Percentiles rank a stretch among this genome's conserved stretches.
Conservation (phyloP, 192 early-diverging fungal genomes). For the Glomus cerebriforme region DNA sequence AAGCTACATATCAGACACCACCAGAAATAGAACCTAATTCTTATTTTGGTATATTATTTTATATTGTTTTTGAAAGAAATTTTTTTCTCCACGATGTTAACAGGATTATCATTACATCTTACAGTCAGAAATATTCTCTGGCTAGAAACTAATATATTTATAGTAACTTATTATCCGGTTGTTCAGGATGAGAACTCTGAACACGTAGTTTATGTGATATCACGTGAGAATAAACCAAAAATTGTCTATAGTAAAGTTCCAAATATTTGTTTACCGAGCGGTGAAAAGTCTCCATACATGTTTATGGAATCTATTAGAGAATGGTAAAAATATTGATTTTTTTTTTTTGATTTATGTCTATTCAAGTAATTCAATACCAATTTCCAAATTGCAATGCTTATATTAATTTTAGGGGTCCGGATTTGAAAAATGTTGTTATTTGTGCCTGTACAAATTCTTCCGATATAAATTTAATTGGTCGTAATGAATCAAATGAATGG, state of each 20-base stretch:
- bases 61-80: no score
- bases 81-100: not conserved
- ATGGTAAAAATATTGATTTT: conserved; percentile 46
- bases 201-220: conserved; percentile 59
- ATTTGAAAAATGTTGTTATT: conserved; percentile 45
- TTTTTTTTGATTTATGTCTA: not conserved
- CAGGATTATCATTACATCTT: not conserved
- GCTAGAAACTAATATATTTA: conserved; percentile 72
- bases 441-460: conserved; percentile 44
- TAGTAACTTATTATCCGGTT: conserved; percentile 50
- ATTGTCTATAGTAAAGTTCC: conserved; percentile 53
- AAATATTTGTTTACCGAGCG: conserved; percentile 60
- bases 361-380: no score
- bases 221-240: conserved; percentile 48
- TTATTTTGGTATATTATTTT: conserved; percentile 1
- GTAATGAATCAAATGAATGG: conserved; percentile 57
- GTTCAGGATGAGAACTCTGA: conserved; percentile 33
- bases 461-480: conserved; percentile 55
- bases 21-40: conserved; percentile 17
- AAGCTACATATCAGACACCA: conserved; percentile 33
- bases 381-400: not conserved
- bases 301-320: conserved; percentile 60
- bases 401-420: conserved; percentile 35
- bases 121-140: conserved; percentile 70
- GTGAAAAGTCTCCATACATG: conserved; percentile 53